Conservation (phyloP, 345 rosid genomes). For the Mallotus nudiflorus region DNA sequence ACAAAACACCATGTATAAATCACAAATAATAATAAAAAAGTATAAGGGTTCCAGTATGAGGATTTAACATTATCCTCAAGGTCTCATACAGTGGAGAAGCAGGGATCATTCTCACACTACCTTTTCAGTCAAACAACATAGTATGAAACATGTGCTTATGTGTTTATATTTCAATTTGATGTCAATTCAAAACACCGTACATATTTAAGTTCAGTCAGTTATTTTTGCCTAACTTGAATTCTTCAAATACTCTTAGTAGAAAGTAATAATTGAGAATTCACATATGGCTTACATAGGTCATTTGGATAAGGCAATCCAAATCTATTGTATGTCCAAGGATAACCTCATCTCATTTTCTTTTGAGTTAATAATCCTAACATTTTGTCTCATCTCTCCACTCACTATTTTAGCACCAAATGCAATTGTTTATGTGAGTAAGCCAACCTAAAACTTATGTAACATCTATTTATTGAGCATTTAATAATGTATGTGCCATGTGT, state of each 20-base stretch:
- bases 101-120: not conserved
- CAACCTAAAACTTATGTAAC: too few relatives aligned
- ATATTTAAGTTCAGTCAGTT: not conserved
- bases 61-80: not conserved
- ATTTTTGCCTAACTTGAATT: not conserved
- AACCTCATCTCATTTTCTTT: not conserved
- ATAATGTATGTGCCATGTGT: too few relatives aligned
- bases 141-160: not conserved
- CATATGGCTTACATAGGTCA: not conserved
- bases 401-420: not conserved
- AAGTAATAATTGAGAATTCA: not conserved
- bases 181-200: not conserved
- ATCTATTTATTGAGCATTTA: too few relatives aligned
- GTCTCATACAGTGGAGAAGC: not conserved
- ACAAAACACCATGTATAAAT: not conserved
- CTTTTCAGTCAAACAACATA: not conserved
- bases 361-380: constrained; percentile 5
- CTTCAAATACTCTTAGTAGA: not conserved
- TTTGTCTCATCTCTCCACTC: not conserved
- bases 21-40: not conserved
- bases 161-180: not conserved
- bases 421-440: too few relatives aligned
- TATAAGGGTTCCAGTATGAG: too few relatives aligned
- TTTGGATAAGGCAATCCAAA: not conserved
- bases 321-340: not conserved